These are phyloP conservation scores for Pelargonium citronellum DNA, from an alignment of 441 rosid species.

Conservation along the genomic window DNA sequence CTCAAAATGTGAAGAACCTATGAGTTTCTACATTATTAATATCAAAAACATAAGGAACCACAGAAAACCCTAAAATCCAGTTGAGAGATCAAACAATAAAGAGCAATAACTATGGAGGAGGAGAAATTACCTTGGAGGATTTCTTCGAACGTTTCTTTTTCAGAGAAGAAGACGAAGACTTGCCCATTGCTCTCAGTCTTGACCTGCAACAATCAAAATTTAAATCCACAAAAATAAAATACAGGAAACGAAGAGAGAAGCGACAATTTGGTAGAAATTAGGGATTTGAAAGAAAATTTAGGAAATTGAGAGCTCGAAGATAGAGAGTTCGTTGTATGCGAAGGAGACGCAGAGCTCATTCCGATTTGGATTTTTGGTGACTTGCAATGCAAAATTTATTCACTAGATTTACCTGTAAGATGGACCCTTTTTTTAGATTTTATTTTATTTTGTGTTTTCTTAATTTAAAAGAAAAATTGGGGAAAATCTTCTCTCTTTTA, in stretches of 20 bases:
- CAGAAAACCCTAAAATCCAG: not conserved
- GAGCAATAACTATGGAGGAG: not conserved
- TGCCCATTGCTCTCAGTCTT: constrained; percentile 37
- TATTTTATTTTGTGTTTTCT: too few relatives aligned
- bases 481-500: too few relatives aligned
- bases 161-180: constrained; percentile 47
- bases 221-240: constrained; percentile 5
- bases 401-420: not conserved
- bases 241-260: not conserved
- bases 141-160: constrained; percentile 50
- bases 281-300: not conserved
- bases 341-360: constrained; percentile 2
- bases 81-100: not conserved
- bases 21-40: not conserved
- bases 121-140: constrained; percentile 43
- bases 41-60: not conserved
- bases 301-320: not conserved
- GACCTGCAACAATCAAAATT: constrained; percentile 30
- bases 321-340: not conserved
- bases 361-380: constrained; percentile 4
- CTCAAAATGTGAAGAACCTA: not conserved
- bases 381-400: too few relatives aligned
- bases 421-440: too few relatives aligned
- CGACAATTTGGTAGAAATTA: not conserved
- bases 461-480: too few relatives aligned